These are phyloP conservation scores for Talaromyces verruculosus DNA, from an alignment of 2,329 filamentous ascomycete genomes.

Conservation along the genomic window DNA sequence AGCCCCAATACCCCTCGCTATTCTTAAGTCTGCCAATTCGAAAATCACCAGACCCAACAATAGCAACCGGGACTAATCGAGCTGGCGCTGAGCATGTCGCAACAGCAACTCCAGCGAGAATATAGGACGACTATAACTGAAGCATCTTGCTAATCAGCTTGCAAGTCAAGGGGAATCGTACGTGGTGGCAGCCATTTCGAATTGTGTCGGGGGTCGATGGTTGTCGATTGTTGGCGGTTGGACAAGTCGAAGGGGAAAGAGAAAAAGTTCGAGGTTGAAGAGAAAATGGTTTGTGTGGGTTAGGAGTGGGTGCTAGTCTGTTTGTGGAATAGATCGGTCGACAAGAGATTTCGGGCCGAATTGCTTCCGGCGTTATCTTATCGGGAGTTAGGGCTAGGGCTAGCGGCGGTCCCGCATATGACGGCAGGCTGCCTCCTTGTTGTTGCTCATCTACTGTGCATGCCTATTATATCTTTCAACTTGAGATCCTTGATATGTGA, in stretches of 20 bases:
- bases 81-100: conserved; percentile 61
- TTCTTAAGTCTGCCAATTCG: conserved; percentile 46
- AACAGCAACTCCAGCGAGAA: conserved; percentile 66
- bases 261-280: conserved; percentile 30
- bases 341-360: conserved; percentile 7
- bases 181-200: conserved; percentile 58
- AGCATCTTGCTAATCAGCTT: conserved; percentile 40
- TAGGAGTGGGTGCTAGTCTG: conserved; percentile 32
- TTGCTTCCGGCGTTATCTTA: conserved; percentile 23
- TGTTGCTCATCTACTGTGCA: background rate
- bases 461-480: background rate
- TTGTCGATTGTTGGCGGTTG: conserved; percentile 39
- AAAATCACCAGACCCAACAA: conserved; percentile 23
- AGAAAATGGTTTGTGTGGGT: conserved; percentile 39
- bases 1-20: conserved; percentile 73
- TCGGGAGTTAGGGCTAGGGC: conserved; percentile 27
- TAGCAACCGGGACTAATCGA: conserved; percentile 67
- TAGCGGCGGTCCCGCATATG: conserved; percentile 23
- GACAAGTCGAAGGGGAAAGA: conserved; percentile 35
- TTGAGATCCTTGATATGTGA: background rate
- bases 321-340: conserved; percentile 17
- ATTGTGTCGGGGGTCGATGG: conserved; percentile 40
- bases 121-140: conserved; percentile 74
- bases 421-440: conserved; percentile 1
- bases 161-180: conserved; percentile 57